Evolutionary conservation across 331 rosid species (phyloP), one percentile per base, ranked within the genome.

Genomic region (Acacia pycnantha): DNA sequence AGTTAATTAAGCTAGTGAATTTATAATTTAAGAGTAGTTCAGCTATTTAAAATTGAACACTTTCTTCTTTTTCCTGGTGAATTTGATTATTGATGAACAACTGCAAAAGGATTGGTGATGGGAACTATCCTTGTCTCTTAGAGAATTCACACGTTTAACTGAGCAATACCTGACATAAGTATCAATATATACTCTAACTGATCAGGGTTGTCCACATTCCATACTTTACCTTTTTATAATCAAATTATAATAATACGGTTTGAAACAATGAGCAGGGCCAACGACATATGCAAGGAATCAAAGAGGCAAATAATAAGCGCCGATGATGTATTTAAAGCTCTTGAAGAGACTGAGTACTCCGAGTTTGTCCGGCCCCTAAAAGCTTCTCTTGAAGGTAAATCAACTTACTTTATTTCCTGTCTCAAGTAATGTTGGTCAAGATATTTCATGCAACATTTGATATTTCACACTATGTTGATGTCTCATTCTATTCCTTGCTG

Each of bases 211-310:
- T 41, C 4, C 18, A 64, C 11, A 37, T 68, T 21, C 46, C 24
- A 8, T 6, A 8, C 22, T 51, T 5, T 78, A 16, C 44, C 58
- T 58, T 27, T 8, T 15, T 58, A 2, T 51, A 8, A 6, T 18
- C 37, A 12, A 7, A 58, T 33, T n/a, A 31, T 33, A 35, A 19
- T 67, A 35, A 33, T 37, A 56, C 71, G 31, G 43, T 74, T 69
- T 41, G 54, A 40, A n/a, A 75, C 78, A 31, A 77, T 78, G 29
- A 48, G 80, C 89, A 95, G 99, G 78, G 97, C 99, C 33, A 93
- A 95, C 81, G 99, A 95, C 82, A 87, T 95, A 53, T 95, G 99
- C 86, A 93, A 73, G 85, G 98, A 94, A 77, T 87, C 96, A 77
- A 92, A 88, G 91, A 90, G 99, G 79, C 99, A 92, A 88, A 95